Base-by-base conservation (phyloP, 129 eudicot genomes). In the Calendula officinalis region DNA sequence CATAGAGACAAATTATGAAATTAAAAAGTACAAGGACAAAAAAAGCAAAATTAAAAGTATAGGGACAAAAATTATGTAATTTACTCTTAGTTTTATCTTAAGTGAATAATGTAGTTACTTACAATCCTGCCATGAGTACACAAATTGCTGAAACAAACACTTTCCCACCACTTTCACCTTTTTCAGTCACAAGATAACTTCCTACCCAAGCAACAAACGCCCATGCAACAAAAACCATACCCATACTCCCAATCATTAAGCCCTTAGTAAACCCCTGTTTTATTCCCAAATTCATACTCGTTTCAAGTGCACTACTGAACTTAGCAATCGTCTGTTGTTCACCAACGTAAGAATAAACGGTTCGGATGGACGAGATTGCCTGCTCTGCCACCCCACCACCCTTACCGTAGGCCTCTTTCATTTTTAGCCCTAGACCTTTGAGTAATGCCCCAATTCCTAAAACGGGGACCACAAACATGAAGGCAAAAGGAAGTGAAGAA, bases 381-480 rank as follows among this genome's bases (percentile, higher is more conserved):
- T 85, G 96, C 33, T 88, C 96, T 33, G 86, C 96, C 33, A 88
- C 77, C 35, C 81, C 87, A 35, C 96, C 96, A 0, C 94, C 89
- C 58, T 82, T 79, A 62, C 70, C 85, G 39, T 85, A 88, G 8
- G 92, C 83, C 36, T 74, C 82, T 54, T 78, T 80, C 81, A 70
- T 79, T 57, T 80, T 71, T 64, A 61, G 47, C 43, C 83, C 87
- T 5, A 82, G 50, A n/a, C 72, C 64, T 87, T 80, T 82, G 68
- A 84, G 71, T 42, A 75, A 3, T 14, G 67, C 79, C 16, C 96
- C 87, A 35, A 88, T 56, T 66, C 74, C 83, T 50, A 88, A 70
- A 16, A 83, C 83, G 1, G 96, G 94, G 39, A 72, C 67, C 14
- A 85, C 66, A 62, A 88, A 88, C 13, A 77, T 60, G 34, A 88